A percentile compares a stretch with the other conserved stretches of the same genome.
These are phyloP conservation scores for Colletotrichum gloeosporioides DNA, from an alignment of 2,329 filamentous ascomycete species.

Conservation along the genomic window DNA sequence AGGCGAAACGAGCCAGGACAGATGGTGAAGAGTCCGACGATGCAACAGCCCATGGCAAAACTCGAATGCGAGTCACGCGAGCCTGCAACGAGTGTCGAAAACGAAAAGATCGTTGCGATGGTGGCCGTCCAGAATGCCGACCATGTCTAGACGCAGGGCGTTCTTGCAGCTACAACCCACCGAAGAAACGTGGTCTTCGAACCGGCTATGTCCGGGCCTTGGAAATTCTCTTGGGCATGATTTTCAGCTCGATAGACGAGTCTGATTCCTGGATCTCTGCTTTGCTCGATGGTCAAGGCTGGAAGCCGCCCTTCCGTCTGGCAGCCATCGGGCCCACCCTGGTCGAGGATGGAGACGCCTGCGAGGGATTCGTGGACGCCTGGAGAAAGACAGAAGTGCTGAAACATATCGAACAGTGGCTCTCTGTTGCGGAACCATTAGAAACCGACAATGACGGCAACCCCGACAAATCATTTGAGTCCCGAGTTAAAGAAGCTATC, in stretches of 20 bases:
- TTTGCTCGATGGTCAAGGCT: background rate
- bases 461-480: background rate
- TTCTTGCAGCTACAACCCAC: slow-evolving; percentile 26
- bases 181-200: slow-evolving; percentile 13
- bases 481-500: background rate
- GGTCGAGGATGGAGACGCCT: background rate
- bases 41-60: background rate
- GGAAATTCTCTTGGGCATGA: slow-evolving; percentile 3
- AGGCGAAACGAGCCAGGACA: background rate
- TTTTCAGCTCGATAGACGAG: background rate
- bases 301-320: background rate
- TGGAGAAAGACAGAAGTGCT: slow-evolving; percentile 3
- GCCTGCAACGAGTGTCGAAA: slow-evolving; percentile 6
- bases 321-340: background rate
- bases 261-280: background rate
- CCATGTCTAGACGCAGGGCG: background rate
- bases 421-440: background rate
- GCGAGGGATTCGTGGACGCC: background rate
- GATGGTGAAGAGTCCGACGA: background rate
- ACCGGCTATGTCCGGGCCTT: slow-evolving; percentile 14
- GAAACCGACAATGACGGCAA: slow-evolving; percentile 6
- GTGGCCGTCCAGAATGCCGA: background rate
- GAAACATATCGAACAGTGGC: background rate
- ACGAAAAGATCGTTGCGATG: slow-evolving; percentile 5
- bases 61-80: background rate